Evolutionary conservation across 139 green algal genomes (phyloP).

Genomic region (Chlorella sp.): DNA sequence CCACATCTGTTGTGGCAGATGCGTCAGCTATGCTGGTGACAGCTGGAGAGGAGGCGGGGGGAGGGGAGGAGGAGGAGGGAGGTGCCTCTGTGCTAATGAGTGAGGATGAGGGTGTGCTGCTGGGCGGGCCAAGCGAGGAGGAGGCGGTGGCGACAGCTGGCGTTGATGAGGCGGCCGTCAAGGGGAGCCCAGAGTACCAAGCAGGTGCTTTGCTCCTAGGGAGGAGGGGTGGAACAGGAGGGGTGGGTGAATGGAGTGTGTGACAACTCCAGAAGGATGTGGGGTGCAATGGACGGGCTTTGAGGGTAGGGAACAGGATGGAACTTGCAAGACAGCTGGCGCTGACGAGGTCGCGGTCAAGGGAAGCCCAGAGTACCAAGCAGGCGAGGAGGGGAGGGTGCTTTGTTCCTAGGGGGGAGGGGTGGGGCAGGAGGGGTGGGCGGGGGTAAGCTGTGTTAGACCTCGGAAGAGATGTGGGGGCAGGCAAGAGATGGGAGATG

Average conservation of each 20-base stretch:
- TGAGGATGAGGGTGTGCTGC: conserved; percentile 25
- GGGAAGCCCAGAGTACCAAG: conserved; percentile 30
- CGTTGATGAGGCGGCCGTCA: not conserved
- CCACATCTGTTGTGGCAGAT: not conserved
- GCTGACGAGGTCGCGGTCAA: not conserved
- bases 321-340: too few species aligned
- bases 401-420: not conserved
- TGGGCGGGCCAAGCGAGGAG: not conserved
- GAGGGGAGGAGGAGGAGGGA: not conserved
- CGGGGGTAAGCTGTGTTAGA: not conserved
- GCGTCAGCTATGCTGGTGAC: not conserved
- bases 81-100: not conserved
- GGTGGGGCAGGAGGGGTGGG: too few species aligned
- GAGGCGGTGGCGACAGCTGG: not conserved
- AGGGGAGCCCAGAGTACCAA: conserved; percentile 1
- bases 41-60: not conserved
- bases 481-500: too few species aligned
- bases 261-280: too few species aligned
- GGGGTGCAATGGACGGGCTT: too few species aligned
- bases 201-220: not conserved
- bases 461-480: too few species aligned
- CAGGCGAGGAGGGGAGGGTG: not conserved
- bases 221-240: not conserved
- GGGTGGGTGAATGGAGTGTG: too few species aligned
- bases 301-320: too few species aligned